Percentiles rank a stretch among this genome's conserved stretches.
phyloP scores from a whole-genome alignment of 805 yeast species.

The Saturnispora halmiae region DNA sequence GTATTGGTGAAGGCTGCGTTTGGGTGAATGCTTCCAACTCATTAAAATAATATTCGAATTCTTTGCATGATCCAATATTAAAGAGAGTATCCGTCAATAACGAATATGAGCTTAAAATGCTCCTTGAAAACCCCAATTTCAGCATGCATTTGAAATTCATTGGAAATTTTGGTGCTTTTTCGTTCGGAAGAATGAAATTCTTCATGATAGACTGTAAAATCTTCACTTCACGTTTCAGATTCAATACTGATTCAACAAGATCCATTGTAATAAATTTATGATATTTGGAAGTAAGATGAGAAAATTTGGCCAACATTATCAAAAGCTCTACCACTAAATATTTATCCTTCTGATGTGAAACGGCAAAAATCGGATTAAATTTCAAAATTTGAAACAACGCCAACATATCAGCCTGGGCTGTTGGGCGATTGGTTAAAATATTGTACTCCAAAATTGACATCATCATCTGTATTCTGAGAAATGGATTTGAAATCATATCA shows the following conservation, averaged over 20 bases:
- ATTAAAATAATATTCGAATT: constrained; percentile 43
- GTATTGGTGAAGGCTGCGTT: constrained; percentile 22
- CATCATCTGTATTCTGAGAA: constrained; percentile 3
- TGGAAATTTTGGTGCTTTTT: constrained; percentile 15
- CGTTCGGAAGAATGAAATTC: constrained; percentile 24
- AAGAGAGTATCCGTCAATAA: constrained; percentile 32
- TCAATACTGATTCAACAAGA: constrained; percentile 27
- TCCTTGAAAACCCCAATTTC: constrained; percentile 31
- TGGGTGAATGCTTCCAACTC: constrained; percentile 39
- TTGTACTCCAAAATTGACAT: constrained; percentile 4
- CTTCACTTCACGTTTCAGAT: constrained; percentile 42
- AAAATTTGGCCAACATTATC: constrained; percentile 30
- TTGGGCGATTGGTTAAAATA: neutral
- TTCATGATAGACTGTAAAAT: constrained; percentile 45
- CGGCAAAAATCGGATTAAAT: neutral
- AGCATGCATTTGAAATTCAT: constrained; percentile 17
- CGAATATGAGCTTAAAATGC: constrained; percentile 33
- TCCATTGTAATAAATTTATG: constrained; percentile 17
- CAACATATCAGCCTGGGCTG: neutral
- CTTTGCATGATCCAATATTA: constrained; percentile 49
- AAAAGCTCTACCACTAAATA: constrained; percentile 15
- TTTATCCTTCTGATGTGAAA: constrained; percentile 16
- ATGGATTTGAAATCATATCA: neutral
- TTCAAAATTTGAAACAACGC: neutral
- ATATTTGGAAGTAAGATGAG: constrained; percentile 25